Evolutionary conservation across 306 rosid species (phyloP), one percentile per base, ranked within the genome.

Genomic region (Quillaja saponaria): DNA sequence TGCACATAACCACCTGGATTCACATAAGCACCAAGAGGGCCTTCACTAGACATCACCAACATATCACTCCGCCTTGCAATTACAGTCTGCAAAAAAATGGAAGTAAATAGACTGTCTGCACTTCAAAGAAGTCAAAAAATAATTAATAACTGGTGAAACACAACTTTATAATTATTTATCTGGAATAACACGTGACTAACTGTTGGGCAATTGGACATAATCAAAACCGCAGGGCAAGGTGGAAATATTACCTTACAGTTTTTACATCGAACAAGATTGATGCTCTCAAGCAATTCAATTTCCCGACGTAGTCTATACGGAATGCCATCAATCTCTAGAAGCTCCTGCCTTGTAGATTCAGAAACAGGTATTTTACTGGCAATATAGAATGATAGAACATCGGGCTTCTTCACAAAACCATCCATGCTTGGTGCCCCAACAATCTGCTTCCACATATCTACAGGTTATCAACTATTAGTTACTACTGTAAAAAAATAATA

Each of bases 281-380:
- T 73, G 55, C 81, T 76, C 78, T 85, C 86, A 13, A 94, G 95
- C 61, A 94, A 79, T 81, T 89, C 95, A 78, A 94, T 78, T 80
- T 94, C 99, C 78, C 89, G 74, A n/a, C 94, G 95, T 71, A 94
- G 53, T 77, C 99, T 85, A 77, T 94, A 89, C 50, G 89, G 70
- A 67, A 89, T 80, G 58, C 97, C 97, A 59, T 85, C 87, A 14
- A 94, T 89, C 64, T 89, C 97, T 78, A 94, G 70, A 61, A 94
- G 99, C 64, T 94, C 96, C 79, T 89, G 99, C 76, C 99, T 84
- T 59, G 91, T 87, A 71, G 91, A 85, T 76, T 85, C 96, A 49
- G 99, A 94, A 41, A 94, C 95, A 7, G 97, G 97, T 80, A 94
- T 76, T 85, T 94, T 94, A 77, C 97, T 87, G 49, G 97, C 99